Evolutionary conservation across 2,329 filamentous ascomycete genomes (phyloP), one percentile per base, ranked within the genome.

Genomic region (Neocucurbitaria cava): DNA sequence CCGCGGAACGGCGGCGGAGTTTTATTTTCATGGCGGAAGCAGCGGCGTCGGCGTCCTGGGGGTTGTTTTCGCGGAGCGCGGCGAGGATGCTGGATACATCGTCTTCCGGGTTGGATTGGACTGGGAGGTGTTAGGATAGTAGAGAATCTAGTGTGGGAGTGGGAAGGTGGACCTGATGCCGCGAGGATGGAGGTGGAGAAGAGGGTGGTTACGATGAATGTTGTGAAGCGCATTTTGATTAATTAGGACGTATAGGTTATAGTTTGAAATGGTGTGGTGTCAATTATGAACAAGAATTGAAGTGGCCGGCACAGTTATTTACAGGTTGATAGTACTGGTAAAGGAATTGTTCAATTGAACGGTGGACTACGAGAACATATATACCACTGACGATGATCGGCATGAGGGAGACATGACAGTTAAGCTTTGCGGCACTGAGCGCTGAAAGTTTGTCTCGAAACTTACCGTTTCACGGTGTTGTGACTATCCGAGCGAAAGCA

Each of bases 301-400:
- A 59, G 68, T 71, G 70, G 57, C 68, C 70, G 59, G 69, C 70
- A 72, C 68, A 59, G 41, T n/a, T 49, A 53, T 58, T 60, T 61
- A 62, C 51, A 64, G 61, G 47, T 50, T 54, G 53, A 54, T 59
- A 53, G 52, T 46, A 41, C 54, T 54, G 51, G 53, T 52, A 51
- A 44, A 23, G 55, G 61, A 56, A 21, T 53, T 44, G 38, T 46
- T 56, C 46, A 47, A 44, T 49, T 42, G 18, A 47, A 15, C 43
- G 55, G 30, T 54, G 20, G 23, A 43, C 15, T 18, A 23, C 18
- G 46, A 28, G 23, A 50, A 56, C 65, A 62, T 68, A 66, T 65
- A 65, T 33, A 28, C 36, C 17, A 15, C 28, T 49, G 30, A 36
- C 35, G 23, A 44, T 11, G 47, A 15, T 46, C 15, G 21, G 28